Base-by-base conservation (phyloP, 2,329 filamentous ascomycete species). In the Cylindrodendrum hubeiense region DNA sequence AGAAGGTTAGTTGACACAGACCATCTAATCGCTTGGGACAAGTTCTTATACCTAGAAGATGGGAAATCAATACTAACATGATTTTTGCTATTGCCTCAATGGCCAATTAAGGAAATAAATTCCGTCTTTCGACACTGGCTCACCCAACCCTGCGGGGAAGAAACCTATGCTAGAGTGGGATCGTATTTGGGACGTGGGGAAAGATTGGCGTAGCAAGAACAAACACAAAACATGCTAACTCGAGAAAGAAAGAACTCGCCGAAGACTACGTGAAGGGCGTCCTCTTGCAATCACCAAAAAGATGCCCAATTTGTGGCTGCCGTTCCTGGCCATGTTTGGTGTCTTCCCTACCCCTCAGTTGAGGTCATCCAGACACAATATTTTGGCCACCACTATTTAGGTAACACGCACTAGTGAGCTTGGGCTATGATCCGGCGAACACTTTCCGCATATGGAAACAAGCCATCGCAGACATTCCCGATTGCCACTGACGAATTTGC, bases 81-180 rank as follows among this genome's bases (percentile, higher is more conserved):
- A 9, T 30, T 9, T 39, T 13, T n/a, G 6, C 3, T 39, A n/a
- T 39, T n/a, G 6, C 34, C 28, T 30, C 6, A 19, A n/a, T n/a
- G 8, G 34, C 15, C 6, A 4, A 9, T 17, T 7, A 26, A 3
- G 22, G 22, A 3, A 46, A 26, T 26, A 26, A 26, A 15, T 26
- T 8, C 34, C 43, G 12, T 10, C 21, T 43, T n/a, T 28, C n/a
- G 9, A 28, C 37, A 19, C 22, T 21, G n/a, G 21, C 21, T 6
- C 33, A 33, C 24, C 10, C 30, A 21, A 33, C 44, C 33, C 59
- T 51, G 34, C 51, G 43, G 59, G 51, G 43, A 37, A 61, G 43
- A 60, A 61, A n/a, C 19, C 59, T 43, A 43, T 44, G 19, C 8
- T 17, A 12, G 22, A 17, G 12, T 5, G 8, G 13, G 28, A 49